Conservation (phyloP, 2,329 filamentous ascomycete species). For the Clonostachys rhizophaga region DNA sequence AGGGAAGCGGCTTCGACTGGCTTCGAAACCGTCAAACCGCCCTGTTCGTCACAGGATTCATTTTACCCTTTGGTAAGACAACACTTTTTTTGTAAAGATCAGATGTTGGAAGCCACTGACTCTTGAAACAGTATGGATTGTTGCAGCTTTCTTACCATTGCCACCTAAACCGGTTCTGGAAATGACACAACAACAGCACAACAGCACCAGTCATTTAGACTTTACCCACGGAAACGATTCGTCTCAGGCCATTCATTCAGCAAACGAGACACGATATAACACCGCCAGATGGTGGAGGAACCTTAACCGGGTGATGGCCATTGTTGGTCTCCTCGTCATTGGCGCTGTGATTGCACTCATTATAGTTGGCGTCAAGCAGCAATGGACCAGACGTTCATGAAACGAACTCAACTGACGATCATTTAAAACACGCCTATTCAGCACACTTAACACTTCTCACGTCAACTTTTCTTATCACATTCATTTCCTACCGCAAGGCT, state of each 20-base stretch:
- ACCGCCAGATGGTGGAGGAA: constrained; percentile 57
- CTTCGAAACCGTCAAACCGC: constrained; percentile 70
- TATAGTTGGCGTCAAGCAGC: constrained; percentile 45
- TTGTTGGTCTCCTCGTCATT: constrained; percentile 49
- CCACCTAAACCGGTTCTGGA: constrained; percentile 50
- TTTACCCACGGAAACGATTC: constrained; percentile 23
- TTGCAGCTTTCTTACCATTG: constrained; percentile 70
- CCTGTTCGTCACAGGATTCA: constrained; percentile 71
- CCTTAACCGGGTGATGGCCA: constrained; percentile 53
- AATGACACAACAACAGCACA: constrained; percentile 29
- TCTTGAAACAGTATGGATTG: constrained; percentile 62
- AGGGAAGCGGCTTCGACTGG: constrained; percentile 55
- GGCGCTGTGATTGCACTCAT: constrained; percentile 45
- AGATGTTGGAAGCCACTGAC: background rate
- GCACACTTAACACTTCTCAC: too few species aligned
- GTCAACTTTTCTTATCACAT: background rate
- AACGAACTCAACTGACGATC: background rate
- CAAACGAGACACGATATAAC: constrained; percentile 40
- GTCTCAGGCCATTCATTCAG: constrained; percentile 20
- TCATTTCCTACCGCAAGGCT: background rate
- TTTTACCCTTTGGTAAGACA: constrained; percentile 65
- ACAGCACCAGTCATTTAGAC: constrained; percentile 31
- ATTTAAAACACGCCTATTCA: background rate
- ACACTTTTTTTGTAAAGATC: background rate
- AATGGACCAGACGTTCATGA: constrained; percentile 26